phyloP scores from a whole-genome alignment of 2,329 filamentous ascomycete genomes.

The Aspergillus neotritici region DNA sequence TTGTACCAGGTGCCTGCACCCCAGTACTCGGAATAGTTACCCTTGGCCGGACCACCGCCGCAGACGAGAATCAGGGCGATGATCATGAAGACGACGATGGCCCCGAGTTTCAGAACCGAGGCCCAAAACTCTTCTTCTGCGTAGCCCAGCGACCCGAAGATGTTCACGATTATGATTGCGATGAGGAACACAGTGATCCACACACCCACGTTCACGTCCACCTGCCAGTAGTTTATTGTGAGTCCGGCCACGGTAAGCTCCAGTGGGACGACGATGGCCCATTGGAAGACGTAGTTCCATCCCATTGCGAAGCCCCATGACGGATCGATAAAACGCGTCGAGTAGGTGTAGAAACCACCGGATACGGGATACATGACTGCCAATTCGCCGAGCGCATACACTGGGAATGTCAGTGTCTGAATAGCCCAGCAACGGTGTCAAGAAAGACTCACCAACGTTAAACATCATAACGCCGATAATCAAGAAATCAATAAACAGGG shows the following conservation, averaged over 20 bases:
- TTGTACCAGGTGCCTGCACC: constrained; percentile 23
- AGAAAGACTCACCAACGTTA: constrained; percentile 19
- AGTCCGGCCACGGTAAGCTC: constrained; percentile 60
- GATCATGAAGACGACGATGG: constrained; percentile 23
- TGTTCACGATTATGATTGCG: constrained; percentile 46
- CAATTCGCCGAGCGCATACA: constrained; percentile 56
- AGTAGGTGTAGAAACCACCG: constrained; percentile 55
- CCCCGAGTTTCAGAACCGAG: constrained; percentile 19
- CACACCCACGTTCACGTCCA: constrained; percentile 47
- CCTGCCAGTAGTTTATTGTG: constrained; percentile 50
- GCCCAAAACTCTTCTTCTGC: constrained; percentile 23
- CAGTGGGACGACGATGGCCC: constrained; percentile 74
- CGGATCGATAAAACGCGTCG: constrained; percentile 57
- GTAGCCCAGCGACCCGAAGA: constrained; percentile 52
- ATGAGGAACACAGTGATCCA: constrained; percentile 56
- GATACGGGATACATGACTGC: constrained; percentile 58
- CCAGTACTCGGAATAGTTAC: constrained; percentile 34
- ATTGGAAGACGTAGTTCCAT: constrained; percentile 68
- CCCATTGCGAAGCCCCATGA: constrained; percentile 48
- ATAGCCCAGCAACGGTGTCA: background rate
- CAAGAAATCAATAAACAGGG: constrained; percentile 39
- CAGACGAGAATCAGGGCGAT: constrained; percentile 32
- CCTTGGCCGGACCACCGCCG: constrained; percentile 19
- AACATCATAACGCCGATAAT: constrained; percentile 56
- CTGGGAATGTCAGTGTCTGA: constrained; percentile 33